Percentiles rank a stretch among this genome's conserved stretches.
Evolutionary conservation across 1,284 basidiomycete species (phyloP).

Genomic region (Apiotrichum veenhuisii): DNA sequence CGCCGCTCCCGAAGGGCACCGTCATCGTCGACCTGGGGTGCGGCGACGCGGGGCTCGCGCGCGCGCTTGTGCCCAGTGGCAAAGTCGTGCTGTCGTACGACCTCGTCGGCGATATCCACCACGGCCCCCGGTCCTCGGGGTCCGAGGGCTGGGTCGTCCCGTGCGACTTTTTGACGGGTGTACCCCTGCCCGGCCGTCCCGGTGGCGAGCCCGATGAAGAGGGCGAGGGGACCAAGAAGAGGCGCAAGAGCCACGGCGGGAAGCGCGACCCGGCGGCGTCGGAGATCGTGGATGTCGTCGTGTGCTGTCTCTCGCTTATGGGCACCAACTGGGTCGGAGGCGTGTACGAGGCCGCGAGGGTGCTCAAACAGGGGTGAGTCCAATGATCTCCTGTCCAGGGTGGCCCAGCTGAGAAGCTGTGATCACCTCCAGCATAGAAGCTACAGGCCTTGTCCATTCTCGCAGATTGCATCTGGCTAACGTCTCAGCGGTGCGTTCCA

Average conservation of each 20-base stretch:
- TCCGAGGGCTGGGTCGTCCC: slow-evolving; percentile 62
- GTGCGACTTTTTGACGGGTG: slow-evolving; percentile 68
- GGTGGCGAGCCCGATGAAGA: slow-evolving; percentile 26
- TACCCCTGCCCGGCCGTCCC: slow-evolving; percentile 78
- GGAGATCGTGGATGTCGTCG: slow-evolving; percentile 78
- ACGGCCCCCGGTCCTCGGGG: slow-evolving; percentile 15
- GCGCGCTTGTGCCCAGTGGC: slow-evolving; percentile 63
- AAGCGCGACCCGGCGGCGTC: slow-evolving; percentile 19
- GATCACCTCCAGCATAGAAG: no score
- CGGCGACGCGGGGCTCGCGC: slow-evolving; percentile 86
- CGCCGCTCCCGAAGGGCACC: slow-evolving; percentile 61
- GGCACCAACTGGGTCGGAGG: slow-evolving; percentile 92
- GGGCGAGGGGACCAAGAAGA: slow-evolving; percentile 18
- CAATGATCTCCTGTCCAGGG: no score
- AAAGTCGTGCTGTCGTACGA: slow-evolving; percentile 74
- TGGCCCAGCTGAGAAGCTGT: no score
- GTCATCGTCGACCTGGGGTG: slow-evolving; percentile 92
- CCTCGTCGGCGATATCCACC: slow-evolving; percentile 64
- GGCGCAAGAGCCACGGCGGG: slow-evolving; percentile 12
- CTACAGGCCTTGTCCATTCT: background rate
- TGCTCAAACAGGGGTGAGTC: slow-evolving; percentile 72
- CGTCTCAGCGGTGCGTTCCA: slow-evolving; percentile 73
- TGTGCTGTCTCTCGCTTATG: slow-evolving; percentile 96
- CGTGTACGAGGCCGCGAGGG: slow-evolving; percentile 81
- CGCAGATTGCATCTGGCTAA: background rate